Percentiles rank a stretch among this genome's conserved stretches.
Evolutionary conservation across 371 early-diverging fungal species (phyloP).

Genomic region (Conidiobolus incongruus): DNA sequence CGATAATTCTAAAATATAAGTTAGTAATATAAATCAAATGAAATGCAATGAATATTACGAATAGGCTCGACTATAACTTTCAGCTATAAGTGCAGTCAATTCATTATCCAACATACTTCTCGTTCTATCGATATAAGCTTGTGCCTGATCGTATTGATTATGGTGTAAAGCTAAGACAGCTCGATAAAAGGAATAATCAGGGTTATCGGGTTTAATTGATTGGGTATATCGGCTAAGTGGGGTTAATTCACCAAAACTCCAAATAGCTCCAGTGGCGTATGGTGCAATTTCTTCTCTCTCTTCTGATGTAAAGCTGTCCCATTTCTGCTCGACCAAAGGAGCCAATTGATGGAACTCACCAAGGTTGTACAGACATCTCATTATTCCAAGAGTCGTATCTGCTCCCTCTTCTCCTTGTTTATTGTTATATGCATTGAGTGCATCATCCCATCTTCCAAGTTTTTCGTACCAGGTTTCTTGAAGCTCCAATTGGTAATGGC

Average conservation of each 20-base stretch:
- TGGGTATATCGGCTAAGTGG: slow-evolving; percentile 77
- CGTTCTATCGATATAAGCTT: slow-evolving; percentile 51
- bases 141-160: slow-evolving; percentile 54
- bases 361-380: slow-evolving; percentile 79
- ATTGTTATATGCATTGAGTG: slow-evolving; percentile 64
- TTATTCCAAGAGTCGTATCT: slow-evolving; percentile 58
- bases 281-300: slow-evolving; percentile 50
- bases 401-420: slow-evolving; percentile 57
- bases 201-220: slow-evolving; percentile 49
- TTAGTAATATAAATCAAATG: no score
- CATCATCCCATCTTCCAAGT: slow-evolving; percentile 88
- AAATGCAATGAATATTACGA: no score
- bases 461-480: slow-evolving; percentile 90
- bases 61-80: slow-evolving; percentile 89
- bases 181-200: slow-evolving; percentile 49
- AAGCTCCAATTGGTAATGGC: slow-evolving; percentile 61
- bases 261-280: slow-evolving; percentile 82
- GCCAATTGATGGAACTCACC: slow-evolving; percentile 88
- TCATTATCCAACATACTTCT: slow-evolving; percentile 77
- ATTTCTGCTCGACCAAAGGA: slow-evolving; percentile 57
- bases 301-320: slow-evolving; percentile 31
- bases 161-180: slow-evolving; percentile 76
- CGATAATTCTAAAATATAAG: slow-evolving; percentile 49
- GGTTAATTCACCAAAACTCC: slow-evolving; percentile 84
- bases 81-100: slow-evolving; percentile 70